Conservation (phyloP, 208 protist species). For the Trypanosoma boissoni region DNA sequence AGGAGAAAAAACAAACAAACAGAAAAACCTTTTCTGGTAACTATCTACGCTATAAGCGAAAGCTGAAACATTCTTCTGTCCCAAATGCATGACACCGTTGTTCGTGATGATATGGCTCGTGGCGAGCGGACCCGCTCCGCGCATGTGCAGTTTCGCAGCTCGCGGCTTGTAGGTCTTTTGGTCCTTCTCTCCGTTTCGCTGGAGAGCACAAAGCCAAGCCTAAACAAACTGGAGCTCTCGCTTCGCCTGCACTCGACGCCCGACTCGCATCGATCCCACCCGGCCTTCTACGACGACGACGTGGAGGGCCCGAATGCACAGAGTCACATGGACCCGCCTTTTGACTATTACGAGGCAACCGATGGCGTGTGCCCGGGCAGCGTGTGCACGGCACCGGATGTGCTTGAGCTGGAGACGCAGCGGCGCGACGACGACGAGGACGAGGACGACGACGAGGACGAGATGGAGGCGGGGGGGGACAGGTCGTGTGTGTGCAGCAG, state of each 20-base stretch:
- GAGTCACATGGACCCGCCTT: background rate
- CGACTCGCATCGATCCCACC: background rate
- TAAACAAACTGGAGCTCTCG: background rate
- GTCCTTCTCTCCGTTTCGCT: slow-evolving; percentile 6
- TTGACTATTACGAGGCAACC: background rate
- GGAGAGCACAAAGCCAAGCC: background rate
- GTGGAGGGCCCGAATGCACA: background rate
- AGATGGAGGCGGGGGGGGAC: background rate
- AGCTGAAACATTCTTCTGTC: no score
- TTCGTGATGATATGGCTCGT: background rate
- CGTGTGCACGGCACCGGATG: background rate
- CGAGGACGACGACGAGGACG: slow-evolving; percentile 12
- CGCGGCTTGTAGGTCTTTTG: slow-evolving; percentile 11
- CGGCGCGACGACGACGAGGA: background rate
- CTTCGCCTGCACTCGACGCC: background rate
- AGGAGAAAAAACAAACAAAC: no score
- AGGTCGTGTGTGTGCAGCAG: background rate
- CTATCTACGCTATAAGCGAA: no score
- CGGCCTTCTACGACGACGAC: background rate
- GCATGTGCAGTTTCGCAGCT: background rate
- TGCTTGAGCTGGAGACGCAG: slow-evolving; percentile 4
- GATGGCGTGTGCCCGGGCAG: background rate
- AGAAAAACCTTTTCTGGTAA: no score
- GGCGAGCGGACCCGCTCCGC: background rate
- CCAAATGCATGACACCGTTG: background rate